A percentile compares a stretch with the other conserved stretches of the same genome.
phyloP scores from a whole-genome alignment of 768 basidiomycete species.

The Heimioporus sp. region DNA sequence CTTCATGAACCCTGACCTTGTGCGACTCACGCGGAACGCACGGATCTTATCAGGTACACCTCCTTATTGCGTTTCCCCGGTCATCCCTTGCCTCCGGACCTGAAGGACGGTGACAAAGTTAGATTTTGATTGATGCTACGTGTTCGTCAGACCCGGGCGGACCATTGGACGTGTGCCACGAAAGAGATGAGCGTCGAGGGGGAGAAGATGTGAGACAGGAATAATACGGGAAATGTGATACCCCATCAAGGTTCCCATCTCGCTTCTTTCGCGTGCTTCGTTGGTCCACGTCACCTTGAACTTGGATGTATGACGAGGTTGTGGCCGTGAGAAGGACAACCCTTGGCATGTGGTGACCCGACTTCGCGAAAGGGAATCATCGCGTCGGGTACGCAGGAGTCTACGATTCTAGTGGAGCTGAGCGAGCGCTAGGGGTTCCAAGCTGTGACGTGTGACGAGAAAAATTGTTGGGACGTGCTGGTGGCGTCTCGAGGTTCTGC shows the following conservation, averaged over 20 bases:
- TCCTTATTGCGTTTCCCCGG: neutral
- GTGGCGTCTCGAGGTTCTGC: no score
- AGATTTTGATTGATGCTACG: slow-evolving; percentile 6
- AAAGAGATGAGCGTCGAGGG: neutral
- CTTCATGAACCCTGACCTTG: neutral
- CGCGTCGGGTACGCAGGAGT: no score
- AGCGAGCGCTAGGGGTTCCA: no score
- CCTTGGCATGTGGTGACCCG: neutral
- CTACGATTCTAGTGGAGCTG: no score
- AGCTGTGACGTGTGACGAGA: no score
- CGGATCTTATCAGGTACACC: neutral
- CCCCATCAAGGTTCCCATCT: neutral
- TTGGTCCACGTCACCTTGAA: neutral
- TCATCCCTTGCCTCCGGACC: neutral
- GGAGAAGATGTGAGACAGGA: neutral
- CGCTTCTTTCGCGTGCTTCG: neutral
- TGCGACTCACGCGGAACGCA: neutral
- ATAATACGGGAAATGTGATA: slow-evolving; percentile 2
- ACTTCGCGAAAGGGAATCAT: no score
- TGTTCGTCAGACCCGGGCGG: slow-evolving; percentile 8
- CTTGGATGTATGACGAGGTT: neutral
- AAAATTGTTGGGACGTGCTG: no score
- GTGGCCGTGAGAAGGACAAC: neutral
- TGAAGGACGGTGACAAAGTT: slow-evolving; percentile 7
- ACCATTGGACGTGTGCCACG: slow-evolving; percentile 4